Evolutionary conservation across 257 asterid genomes (phyloP), one percentile per base, ranked within the genome.

Genomic region (Nicotiana tabacum): DNA sequence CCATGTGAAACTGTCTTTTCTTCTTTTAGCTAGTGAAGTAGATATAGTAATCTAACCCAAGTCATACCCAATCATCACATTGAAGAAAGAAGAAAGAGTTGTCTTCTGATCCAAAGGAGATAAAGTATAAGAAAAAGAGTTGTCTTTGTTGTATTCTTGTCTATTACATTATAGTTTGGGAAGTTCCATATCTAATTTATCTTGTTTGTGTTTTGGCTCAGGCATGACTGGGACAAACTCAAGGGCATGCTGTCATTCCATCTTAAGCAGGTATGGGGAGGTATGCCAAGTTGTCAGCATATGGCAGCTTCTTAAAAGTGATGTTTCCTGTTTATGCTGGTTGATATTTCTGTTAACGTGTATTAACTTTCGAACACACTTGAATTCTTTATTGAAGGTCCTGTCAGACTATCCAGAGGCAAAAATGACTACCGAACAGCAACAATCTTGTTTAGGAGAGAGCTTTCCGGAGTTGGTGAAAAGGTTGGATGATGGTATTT

Each of bases 401-500:
- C 91, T 96, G 64, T 83, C 92, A 65, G 92, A 92, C 84, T 96
- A 94, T 86, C 98, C 98, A 37, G 98, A 96, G 93, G 94, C 97
- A 79, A 88, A 91, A 85, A 88, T 89, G 98, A 87, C 93, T 48
- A 84, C 18, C 17, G 97, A 94, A 81, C 90, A 91, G 89, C 99
- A 94, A 85, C 87, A 84, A 79, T 87, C 97, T 81, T 86, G 91
- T 66, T 85, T 94, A 77, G 98, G 97, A 81, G 99, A 92, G 88
- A 88, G 93, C 79, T 91, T 89, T 82, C 87, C 78, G 82, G 98
- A 90, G 82, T 86, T 96, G 98, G 94, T 84, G 88, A 91, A 90
- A 90, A 94, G 98, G 97, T 93, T 96, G 97, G 97, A 94, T 70
- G 89, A 96, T 93, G 99, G 99, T 94, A 96, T 86, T 91, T 88